Conservation (phyloP, 352 stramenopile genomes). For the Achlya hypogyna region DNA sequence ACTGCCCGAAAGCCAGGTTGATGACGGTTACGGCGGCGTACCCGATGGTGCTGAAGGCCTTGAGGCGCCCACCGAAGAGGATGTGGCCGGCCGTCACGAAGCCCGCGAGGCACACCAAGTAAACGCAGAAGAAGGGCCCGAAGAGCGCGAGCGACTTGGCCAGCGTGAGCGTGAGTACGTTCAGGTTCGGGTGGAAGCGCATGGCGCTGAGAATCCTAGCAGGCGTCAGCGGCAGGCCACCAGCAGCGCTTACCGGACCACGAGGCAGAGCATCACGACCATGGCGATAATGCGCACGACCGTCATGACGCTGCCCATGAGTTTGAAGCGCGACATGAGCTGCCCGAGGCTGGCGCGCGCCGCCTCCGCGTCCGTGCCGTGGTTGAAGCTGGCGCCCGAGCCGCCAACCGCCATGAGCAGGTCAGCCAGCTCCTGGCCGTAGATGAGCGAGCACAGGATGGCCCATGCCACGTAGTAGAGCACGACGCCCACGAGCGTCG, state of each 20-base stretch:
- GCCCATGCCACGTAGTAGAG: conserved; percentile 13
- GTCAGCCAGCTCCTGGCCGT: neutral
- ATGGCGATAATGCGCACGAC: conserved; percentile 2
- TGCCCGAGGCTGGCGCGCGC: neutral
- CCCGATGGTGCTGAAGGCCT: conserved; percentile 35
- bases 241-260: neutral
- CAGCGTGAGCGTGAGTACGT: conserved; percentile 48
- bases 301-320: conserved; percentile 8
- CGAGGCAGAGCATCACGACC: conserved; percentile 5
- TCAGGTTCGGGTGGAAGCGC: conserved; percentile 43
- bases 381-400: neutral
- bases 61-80: conserved; percentile 47
- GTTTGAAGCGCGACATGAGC: neutral
- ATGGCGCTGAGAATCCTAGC: conserved; percentile 24
- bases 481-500: neutral
- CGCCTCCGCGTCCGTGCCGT: neutral
- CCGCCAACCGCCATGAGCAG: conserved; percentile 3
- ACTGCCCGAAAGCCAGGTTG: conserved; percentile 60
- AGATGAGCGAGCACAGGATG: conserved; percentile 10
- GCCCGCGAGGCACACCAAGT: conserved; percentile 45
- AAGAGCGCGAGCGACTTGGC: conserved; percentile 40
- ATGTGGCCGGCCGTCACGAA: conserved; percentile 39
- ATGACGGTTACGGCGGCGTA: conserved; percentile 43
- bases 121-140: conserved; percentile 43
- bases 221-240: neutral